phyloP scores from a whole-genome alignment of 345 rosid genomes.

The Raphanus sativus region DNA sequence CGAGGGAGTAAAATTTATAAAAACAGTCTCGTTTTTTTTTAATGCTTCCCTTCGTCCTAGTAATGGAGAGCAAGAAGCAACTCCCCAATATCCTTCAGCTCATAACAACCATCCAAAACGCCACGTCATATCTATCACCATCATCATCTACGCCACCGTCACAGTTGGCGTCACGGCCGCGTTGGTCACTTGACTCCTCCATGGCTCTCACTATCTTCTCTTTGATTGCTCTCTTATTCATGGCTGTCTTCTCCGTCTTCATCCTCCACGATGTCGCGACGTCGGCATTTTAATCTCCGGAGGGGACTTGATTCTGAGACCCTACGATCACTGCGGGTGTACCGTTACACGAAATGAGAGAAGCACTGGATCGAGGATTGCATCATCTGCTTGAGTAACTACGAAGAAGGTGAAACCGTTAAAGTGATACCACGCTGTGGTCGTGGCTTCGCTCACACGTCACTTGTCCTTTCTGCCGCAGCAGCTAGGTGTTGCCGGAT shows the following conservation, averaged over 20 bases:
- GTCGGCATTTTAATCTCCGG: background rate
- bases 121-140: constrained; percentile 19
- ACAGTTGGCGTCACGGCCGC: background rate
- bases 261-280: constrained; percentile 3
- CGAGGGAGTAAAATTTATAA: too few species aligned
- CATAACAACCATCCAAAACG: constrained; percentile 16
- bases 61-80: constrained; percentile 12
- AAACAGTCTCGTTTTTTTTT: too few species aligned
- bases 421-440: constrained; percentile 49
- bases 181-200: constrained; percentile 40
- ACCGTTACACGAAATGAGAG: constrained; percentile 37
- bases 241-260: too few species aligned
- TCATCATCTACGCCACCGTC: constrained; percentile 1
- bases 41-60: too few species aligned
- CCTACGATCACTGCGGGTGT: constrained; percentile 48
- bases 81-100: constrained; percentile 24
- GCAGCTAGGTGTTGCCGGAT: constrained; percentile 38
- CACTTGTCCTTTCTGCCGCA: constrained; percentile 68
- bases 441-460: constrained; percentile 52
- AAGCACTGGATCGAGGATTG: constrained; percentile 53
- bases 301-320: constrained; percentile 28
- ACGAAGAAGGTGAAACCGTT: constrained; percentile 47
- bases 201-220: constrained; percentile 53
- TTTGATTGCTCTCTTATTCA: constrained; percentile 51
- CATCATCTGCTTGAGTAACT: constrained; percentile 61